Evolutionary conservation across 306 rosid genomes (phyloP).

Genomic region (Fagus sylvatica): DNA sequence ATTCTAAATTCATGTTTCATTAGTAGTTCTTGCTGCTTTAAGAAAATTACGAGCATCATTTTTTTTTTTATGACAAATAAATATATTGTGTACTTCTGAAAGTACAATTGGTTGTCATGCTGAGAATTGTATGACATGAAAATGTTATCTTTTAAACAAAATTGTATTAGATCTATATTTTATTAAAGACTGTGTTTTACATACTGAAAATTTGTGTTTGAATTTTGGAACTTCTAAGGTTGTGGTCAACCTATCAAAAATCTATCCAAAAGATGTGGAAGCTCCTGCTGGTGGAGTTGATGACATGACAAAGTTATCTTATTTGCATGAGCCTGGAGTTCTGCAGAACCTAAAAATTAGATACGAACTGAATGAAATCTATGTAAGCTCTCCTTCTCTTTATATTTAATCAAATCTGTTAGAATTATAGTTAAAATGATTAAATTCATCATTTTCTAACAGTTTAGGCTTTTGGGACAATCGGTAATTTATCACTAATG

Average conservation of each 20-base stretch:
- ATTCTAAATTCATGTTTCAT: neutral
- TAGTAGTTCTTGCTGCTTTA: neutral
- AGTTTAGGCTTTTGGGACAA: too few species aligned
- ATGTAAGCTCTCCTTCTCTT: conserved; percentile 53
- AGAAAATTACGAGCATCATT: neutral
- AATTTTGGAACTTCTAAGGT: conserved; percentile 48
- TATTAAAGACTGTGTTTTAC: neutral
- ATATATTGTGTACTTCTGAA: neutral
- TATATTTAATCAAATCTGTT: conserved; percentile 1
- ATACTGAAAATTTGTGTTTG: conserved; percentile 6
- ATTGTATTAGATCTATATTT: neutral
- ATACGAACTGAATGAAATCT: conserved; percentile 96
- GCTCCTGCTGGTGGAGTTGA: conserved; percentile 98
- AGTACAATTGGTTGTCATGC: neutral
- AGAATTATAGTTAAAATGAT: neutral
- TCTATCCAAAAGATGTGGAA: conserved; percentile 87
- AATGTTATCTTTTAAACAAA: neutral
- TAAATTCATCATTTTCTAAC: conserved; percentile 8
- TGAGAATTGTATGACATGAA: too few species aligned
- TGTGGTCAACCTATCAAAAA: conserved; percentile 59
- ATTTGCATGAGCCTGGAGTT: conserved; percentile 98
- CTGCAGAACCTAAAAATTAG: conserved; percentile 80
- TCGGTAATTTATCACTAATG: neutral
- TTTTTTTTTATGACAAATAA: neutral
- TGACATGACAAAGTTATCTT: conserved; percentile 97